phyloP scores from a whole-genome alignment of 2,329 filamentous ascomycete genomes.

The Byssothecium circinans region DNA sequence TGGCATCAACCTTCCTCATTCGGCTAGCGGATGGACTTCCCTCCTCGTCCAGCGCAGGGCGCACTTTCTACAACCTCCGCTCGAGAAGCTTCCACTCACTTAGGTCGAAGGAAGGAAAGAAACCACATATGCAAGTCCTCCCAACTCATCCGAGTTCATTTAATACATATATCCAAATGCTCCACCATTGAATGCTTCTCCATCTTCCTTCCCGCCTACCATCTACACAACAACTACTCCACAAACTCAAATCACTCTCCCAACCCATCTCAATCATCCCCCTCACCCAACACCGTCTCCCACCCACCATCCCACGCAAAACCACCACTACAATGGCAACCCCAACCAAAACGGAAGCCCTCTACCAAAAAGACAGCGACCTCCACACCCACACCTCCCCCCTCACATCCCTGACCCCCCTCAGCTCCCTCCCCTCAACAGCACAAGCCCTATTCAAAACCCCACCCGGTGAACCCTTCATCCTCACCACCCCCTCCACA shows the following conservation, averaged over 20 bases:
- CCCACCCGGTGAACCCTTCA: conserved; percentile 52
- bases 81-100: conserved; percentile 4
- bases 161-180: neutral
- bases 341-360: conserved; percentile 22
- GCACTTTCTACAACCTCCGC: neutral
- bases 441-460: conserved; percentile 63
- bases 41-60: neutral
- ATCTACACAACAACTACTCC: neutral
- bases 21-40: conserved; percentile 1
- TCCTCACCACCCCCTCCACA: conserved; percentile 65
- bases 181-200: neutral
- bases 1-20: conserved; percentile 1
- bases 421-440: conserved; percentile 54
- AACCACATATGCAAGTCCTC: neutral
- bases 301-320: too few relatives aligned
- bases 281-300: too few relatives aligned
- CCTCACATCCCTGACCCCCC: conserved; percentile 53
- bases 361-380: conserved; percentile 47
- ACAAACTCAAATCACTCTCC: neutral
- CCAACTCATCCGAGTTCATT: neutral
- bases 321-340: neutral
- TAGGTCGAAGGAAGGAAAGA: neutral
- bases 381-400: conserved; percentile 49
- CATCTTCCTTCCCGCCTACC: neutral
- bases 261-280: neutral